Conservation (phyloP, 139 green algal genomes). For the Asterochloris erici region DNA sequence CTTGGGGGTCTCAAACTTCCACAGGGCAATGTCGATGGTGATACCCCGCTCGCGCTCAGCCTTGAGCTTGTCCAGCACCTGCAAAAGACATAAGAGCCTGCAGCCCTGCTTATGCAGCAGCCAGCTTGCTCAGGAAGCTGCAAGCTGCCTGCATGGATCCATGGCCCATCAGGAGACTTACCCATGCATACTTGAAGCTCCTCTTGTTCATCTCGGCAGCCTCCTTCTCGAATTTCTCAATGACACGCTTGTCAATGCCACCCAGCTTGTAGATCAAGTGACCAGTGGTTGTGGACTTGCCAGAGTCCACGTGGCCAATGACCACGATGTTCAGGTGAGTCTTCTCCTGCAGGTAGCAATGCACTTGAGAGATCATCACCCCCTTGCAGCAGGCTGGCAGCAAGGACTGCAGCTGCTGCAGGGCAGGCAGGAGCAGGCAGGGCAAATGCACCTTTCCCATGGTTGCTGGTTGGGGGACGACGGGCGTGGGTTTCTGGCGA, state of each 20-base stretch:
- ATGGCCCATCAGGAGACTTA: slow-evolving; percentile 14
- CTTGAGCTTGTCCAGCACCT: slow-evolving; percentile 93
- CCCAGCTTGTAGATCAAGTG: slow-evolving; percentile 98
- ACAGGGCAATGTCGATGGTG: slow-evolving; percentile 81
- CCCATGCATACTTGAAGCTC: slow-evolving; percentile 74
- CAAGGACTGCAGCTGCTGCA: too few relatives aligned
- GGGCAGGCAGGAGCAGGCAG: too few relatives aligned
- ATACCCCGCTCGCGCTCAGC: slow-evolving; percentile 92
- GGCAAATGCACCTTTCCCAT: too few relatives aligned
- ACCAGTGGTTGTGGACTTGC: slow-evolving; percentile 97
- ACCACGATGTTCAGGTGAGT: slow-evolving; percentile 39
- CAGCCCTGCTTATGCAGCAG: not conserved
- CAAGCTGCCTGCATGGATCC: not conserved
- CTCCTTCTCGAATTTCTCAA: slow-evolving; percentile 87
- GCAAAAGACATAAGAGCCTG: not conserved
- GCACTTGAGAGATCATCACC: too few relatives aligned
- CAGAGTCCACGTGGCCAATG: slow-evolving; percentile 48
- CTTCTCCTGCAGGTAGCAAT: slow-evolving; percentile 27
- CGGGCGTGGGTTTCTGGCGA: too few relatives aligned
- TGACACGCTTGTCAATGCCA: slow-evolving; percentile 97
- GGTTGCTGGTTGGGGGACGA: too few relatives aligned
- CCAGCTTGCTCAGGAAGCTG: not conserved
- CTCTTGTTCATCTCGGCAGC: slow-evolving; percentile 68
- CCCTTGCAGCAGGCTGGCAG: too few relatives aligned
- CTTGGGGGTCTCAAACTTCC: slow-evolving; percentile 98